phyloP scores from a whole-genome alignment of 176 grass and related monocot genomes.

The Puya raimondii region DNA sequence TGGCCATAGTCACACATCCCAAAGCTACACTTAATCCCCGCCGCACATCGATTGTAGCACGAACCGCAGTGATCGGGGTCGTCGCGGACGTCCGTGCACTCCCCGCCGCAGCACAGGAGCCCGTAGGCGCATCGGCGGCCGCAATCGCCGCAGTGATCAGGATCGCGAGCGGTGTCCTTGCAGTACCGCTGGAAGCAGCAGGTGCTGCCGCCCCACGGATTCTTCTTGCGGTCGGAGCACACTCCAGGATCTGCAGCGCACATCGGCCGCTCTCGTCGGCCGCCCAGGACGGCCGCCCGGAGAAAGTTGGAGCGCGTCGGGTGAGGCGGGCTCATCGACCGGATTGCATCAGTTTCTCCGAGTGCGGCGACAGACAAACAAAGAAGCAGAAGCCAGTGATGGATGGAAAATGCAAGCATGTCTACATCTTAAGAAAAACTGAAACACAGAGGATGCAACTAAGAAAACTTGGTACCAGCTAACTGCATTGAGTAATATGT shows the following conservation, averaged over 20 bases:
- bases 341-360: not conserved
- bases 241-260: slow-evolving; percentile 13
- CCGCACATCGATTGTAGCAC: slow-evolving; percentile 1
- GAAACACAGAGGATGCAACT: not conserved
- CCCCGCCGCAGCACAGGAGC: slow-evolving; percentile 11
- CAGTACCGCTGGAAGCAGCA: slow-evolving; percentile 21
- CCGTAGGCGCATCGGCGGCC: slow-evolving; percentile 13
- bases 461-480: not conserved
- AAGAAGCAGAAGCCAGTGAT: slow-evolving; percentile 7
- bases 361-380: slow-evolving; percentile 4
- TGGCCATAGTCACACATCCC: slow-evolving; percentile 18
- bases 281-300: not conserved
- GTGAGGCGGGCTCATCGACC: not conserved
- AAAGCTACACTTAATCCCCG: not conserved
- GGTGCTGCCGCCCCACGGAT: slow-evolving; percentile 22
- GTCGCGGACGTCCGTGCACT: not conserved
- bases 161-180: slow-evolving; percentile 9
- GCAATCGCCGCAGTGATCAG: slow-evolving; percentile 9
- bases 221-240: slow-evolving; percentile 21
- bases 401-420: not conserved
- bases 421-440: slow-evolving; percentile 10
- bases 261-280: not conserved
- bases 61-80: slow-evolving; percentile 13
- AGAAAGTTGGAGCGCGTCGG: slow-evolving; percentile 18
- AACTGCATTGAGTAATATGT: not conserved